Base-by-base conservation (phyloP, 2,329 filamentous ascomycete genomes). In the Beauveria caledonica region DNA sequence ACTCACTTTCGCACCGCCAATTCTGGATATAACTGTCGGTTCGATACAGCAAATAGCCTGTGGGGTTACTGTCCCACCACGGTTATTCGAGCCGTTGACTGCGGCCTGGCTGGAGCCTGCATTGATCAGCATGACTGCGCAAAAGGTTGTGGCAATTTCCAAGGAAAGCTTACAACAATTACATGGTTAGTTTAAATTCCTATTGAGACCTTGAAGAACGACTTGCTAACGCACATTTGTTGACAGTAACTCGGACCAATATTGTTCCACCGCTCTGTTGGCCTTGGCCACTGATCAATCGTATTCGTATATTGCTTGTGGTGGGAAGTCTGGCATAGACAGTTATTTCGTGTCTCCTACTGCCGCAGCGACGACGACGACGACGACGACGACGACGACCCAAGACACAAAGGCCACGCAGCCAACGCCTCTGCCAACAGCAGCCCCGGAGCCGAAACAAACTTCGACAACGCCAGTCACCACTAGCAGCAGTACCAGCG, bases 251-350 rank as follows among this genome's bases (percentile, higher is more conserved):
- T 33, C 44, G 9, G 33, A 51, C 3, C 46, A 66, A 3, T 73
- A 67, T 58, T 76, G 73, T 51, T 74, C 72, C 1, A 71, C 69
- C 0, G 70, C 69, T 1, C 64, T 74, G 27, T 57, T 77, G 23
- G 70, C 67, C 1, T 67, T 70, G 23, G 66, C 68, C 6, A 62
- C 69, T 21, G 69, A 70, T 57, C 67, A 72, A 19, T 70, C 66
- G 9, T 76, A 74, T 46, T 68, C 70, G 0, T 74, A 75, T 40
- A 67, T 73, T 19, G 70, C 71, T 6, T 75, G 74, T 39, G 73
- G 69, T 4, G 60, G 61, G 2, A 63, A 57, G 46, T 65, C 67
- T 9, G 63, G 53, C 5, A 69, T 67, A 3, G 64, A 72, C 27
- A 68, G 66, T 21, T 68, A 64, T 33, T 40, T 64, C 46, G 60